Evolutionary conservation across 257 asterid species (phyloP), one percentile per base, ranked within the genome.

Genomic region (Solanum bulbocastanum): DNA sequence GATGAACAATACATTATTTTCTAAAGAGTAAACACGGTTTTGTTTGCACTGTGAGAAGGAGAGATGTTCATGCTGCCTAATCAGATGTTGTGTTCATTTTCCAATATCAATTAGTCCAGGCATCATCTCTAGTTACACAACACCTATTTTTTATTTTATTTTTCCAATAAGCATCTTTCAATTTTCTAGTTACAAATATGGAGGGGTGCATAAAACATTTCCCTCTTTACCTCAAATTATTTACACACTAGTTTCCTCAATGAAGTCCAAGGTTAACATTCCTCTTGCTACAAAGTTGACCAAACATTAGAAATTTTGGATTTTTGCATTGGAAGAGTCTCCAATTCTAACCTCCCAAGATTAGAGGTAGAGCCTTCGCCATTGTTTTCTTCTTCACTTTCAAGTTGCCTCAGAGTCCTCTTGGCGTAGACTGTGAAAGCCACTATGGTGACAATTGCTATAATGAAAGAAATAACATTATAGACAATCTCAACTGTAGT

Each of bases 401-500:
- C 88, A 39, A 95, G 96, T 22, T 91, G 96, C 36, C 92, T 90
- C 91, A 95, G 86, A 7, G 91, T 87, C 88, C 96, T 94, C 90
- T 89, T 92, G 5, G 98, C 94, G 66, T 95, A 96, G 87, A 95
- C 83, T 14, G 98, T 96, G 89, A 95, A 95, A 30, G 90, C 93
- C 85, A 94, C 92, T 1, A 94, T 90, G 7, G 94, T 92, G 86
- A 94, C 87, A 73, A 94, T 87, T 16, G 98, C 98, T 25, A 95
- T 86, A 39, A 94, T 89, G 87, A 95, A 94, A 40, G 99, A 96
- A 56, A 96, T 87, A 22, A 93, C 88, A 66, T 96, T 92, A 95
- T 95, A 95, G 86, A 94, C 82, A 58, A 94, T 94, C 92, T 96
- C 98, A 89, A 95, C 94, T 8, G 90, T 89, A 78, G 98, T 95